These are phyloP conservation scores for Toxicodendron radicans DNA, from an alignment of 345 rosid genomes.

Conservation along the genomic window DNA sequence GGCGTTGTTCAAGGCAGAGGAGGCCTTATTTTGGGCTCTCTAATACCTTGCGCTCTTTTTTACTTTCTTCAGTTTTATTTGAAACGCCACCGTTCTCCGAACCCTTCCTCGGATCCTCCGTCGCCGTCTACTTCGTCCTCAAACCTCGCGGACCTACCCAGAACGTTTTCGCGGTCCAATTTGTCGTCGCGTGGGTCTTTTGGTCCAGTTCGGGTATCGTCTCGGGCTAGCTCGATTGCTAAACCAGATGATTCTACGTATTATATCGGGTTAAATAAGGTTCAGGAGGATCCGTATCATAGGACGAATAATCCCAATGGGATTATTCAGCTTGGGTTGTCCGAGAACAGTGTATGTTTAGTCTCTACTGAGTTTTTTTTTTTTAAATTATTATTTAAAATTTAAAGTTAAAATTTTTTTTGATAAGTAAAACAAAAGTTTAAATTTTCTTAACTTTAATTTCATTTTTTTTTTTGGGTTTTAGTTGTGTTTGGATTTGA, in stretches of 20 bases:
- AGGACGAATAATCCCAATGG: constrained; percentile 53
- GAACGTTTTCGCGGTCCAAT: constrained; percentile 55
- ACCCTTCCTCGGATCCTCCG: constrained; percentile 38
- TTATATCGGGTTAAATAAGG: constrained; percentile 68
- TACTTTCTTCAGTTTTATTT: constrained; percentile 71
- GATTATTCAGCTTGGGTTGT: constrained; percentile 79
- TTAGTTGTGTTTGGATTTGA: constrained; percentile 88
- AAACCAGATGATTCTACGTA: constrained; percentile 65
- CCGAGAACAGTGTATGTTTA: constrained; percentile 68
- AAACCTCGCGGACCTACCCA: constrained; percentile 45
- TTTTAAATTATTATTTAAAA: no score
- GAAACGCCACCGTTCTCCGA: constrained; percentile 58
- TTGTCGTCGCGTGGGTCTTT: constrained; percentile 52
- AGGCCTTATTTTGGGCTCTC: constrained; percentile 74
- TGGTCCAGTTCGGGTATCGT: constrained; percentile 58
- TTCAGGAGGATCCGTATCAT: constrained; percentile 56
- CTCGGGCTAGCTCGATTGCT: constrained; percentile 54
- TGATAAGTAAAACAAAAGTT: no score
- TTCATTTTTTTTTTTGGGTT: constrained; percentile 5
- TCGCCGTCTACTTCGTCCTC: constrained; percentile 45
- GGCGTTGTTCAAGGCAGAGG: constrained; percentile 84
- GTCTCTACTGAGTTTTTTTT: neutral
- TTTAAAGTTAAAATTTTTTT: neutral
- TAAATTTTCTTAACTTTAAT: neutral
- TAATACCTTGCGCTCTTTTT: constrained; percentile 86